Base-by-base conservation (phyloP, 2,329 filamentous ascomycete genomes). In the Sporothrix brunneoviolacea region DNA sequence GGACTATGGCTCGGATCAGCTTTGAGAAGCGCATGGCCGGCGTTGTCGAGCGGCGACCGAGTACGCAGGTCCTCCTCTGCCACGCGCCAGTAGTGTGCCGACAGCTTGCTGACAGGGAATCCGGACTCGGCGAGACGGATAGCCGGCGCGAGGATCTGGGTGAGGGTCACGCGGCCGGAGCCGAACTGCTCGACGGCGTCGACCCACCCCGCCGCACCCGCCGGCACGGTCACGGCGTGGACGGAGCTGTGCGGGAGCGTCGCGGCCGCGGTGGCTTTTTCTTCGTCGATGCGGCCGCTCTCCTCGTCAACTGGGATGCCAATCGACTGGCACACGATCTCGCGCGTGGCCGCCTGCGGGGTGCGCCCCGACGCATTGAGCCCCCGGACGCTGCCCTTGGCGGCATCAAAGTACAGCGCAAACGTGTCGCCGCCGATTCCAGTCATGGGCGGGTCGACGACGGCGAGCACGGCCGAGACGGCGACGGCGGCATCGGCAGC, bases 361-460 rank as follows among this genome's bases (percentile, higher is more conserved):
- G 89, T 82, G 24, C 90, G 82, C 16, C 91, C 91, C 1, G 90
- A 95, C n/a, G 90, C 91, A 64, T 97, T 97, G 65, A 96, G 71
- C 13, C 88, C 87, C 50, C 82, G 83, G 6, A 96, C 83, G 57
- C 87, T 85, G 63, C 86, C 86, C 0, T 83, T 85, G 60, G 84
- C 79, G 40, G 88, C 86, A 62, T 91, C 79, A 70, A 91, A 96
- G 73, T 81, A 95, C 24, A 96, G 79, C 64, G 90, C 89, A 70
- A 96, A 97, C 79, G 93, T 88, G 67, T 97, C 91, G 53, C 91
- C 91, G 43, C 91, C 91, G 55, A 97, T 95, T 18, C 91, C 91
- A 79, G 67, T 96, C 8, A 87, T 93, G 52, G 83, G 82, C 7
- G 93, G 93, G 64, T 98, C 93, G 1, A 91, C 95, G 62, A 97